Conservation (phyloP, 2,329 filamentous ascomycete genomes). For the Hortaea werneckii region DNA sequence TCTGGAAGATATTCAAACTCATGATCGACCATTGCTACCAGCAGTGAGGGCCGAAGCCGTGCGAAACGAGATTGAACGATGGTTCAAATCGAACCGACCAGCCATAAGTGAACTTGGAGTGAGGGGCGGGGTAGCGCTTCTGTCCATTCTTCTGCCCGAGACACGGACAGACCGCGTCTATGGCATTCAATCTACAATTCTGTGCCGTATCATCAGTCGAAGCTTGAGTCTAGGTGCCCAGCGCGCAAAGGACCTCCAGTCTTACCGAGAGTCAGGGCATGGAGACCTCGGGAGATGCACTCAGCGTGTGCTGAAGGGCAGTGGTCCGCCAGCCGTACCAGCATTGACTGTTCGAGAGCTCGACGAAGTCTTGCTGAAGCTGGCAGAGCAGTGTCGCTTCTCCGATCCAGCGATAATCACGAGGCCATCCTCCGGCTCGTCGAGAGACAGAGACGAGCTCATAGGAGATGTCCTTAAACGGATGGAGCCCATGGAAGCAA, state of each 20-base stretch:
- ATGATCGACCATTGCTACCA: slow-evolving; percentile 30
- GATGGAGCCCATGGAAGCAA: slow-evolving; percentile 59
- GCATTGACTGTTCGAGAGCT: slow-evolving; percentile 60
- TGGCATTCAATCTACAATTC: slow-evolving; percentile 49
- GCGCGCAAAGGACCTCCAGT: slow-evolving; percentile 50
- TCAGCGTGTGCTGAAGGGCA: slow-evolving; percentile 51
- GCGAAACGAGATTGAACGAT: slow-evolving; percentile 43
- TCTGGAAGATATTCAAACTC: slow-evolving; percentile 44
- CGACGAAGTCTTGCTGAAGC: slow-evolving; percentile 51
- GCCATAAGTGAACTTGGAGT: slow-evolving; percentile 48
- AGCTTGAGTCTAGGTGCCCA: slow-evolving; percentile 55
- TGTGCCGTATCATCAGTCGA: slow-evolving; percentile 59
- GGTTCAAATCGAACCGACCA: slow-evolving; percentile 58
- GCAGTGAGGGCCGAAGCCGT: slow-evolving; percentile 17
- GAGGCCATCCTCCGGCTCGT: slow-evolving; percentile 10
- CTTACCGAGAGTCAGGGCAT: slow-evolving; percentile 49
- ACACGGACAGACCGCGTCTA: slow-evolving; percentile 70
- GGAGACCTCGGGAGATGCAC: slow-evolving; percentile 65
- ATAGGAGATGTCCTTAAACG: slow-evolving; percentile 50
- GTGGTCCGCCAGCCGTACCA: slow-evolving; percentile 34
- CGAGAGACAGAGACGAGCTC: slow-evolving; percentile 30
- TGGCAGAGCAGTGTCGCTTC: slow-evolving; percentile 61
- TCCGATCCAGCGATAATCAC: slow-evolving; percentile 51
- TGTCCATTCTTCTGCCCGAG: slow-evolving; percentile 69
- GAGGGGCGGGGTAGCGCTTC: slow-evolving; percentile 48